phyloP scores from a whole-genome alignment of 2,329 filamentous ascomycete genomes.

The Alternaria atra region DNA sequence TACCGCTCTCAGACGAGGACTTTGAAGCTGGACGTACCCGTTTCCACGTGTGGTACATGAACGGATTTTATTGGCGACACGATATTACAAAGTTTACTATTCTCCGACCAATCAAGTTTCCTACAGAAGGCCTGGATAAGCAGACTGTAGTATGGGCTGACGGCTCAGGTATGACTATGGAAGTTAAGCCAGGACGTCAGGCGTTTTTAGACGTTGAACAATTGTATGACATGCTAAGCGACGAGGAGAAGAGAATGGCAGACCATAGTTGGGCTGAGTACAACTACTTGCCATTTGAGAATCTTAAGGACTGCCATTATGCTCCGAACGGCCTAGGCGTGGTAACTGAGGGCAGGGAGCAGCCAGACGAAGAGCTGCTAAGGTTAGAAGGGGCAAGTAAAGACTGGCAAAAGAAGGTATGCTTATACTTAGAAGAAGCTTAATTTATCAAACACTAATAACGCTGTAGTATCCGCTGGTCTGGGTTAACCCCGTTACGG shows the following conservation, averaged over 20 bases:
- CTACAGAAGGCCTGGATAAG: background rate
- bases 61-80: background rate
- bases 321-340: slow-evolving; percentile 1
- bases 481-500: background rate
- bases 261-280: slow-evolving; percentile 3
- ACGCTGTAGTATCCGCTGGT: slow-evolving; percentile 5
- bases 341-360: background rate
- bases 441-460: too few species aligned
- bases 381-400: background rate
- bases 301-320: background rate
- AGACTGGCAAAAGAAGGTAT: slow-evolving; percentile 1
- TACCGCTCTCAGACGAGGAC: background rate
- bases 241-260: background rate
- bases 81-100: background rate
- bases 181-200: background rate
- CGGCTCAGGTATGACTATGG: background rate
- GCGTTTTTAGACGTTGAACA: background rate
- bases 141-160: slow-evolving; percentile 5
- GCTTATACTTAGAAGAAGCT: background rate
- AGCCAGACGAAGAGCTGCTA: background rate
- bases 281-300: background rate
- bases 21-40: slow-evolving; percentile 4
- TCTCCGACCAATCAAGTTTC: background rate
- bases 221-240: slow-evolving; percentile 1
- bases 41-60: background rate